Percentiles rank a stretch among this genome's conserved stretches.
Evolutionary conservation across 139 green algal species (phyloP).

Genomic region (Volvox africanus): DNA sequence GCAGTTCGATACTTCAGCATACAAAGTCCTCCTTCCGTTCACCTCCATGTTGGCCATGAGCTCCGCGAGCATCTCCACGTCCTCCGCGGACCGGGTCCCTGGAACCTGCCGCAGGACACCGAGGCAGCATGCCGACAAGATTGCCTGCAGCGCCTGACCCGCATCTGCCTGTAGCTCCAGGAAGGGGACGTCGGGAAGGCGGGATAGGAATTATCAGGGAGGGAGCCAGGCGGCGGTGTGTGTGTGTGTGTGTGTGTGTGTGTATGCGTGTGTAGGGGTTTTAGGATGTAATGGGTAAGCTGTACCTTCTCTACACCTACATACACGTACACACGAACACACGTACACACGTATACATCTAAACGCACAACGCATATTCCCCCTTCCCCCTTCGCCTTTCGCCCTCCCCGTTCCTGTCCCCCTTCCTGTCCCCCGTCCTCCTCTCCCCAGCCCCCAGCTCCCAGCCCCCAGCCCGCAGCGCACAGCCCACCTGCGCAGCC

Average conservation of each 20-base stretch:
- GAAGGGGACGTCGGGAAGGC: too few relatives aligned
- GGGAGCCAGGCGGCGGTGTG: too few relatives aligned
- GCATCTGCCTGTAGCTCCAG: neutral
- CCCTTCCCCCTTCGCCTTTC: neutral
- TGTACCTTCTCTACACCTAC: too few relatives aligned
- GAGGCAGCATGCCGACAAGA: conserved; percentile 51
- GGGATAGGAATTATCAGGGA: neutral
- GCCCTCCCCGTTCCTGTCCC: neutral
- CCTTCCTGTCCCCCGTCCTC: neutral
- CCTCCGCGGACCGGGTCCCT: conserved; percentile 18
- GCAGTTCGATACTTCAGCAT: too few relatives aligned
- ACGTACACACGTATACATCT: too few relatives aligned
- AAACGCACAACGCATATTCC: too few relatives aligned
- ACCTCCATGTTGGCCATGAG: conserved; percentile 56
- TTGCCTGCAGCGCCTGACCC: conserved; percentile 17
- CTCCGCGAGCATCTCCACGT: conserved; percentile 51
- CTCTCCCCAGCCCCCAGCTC: neutral
- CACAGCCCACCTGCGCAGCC: neutral
- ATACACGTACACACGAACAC: too few relatives aligned
- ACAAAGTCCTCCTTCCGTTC: too few relatives aligned
- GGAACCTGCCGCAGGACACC: conserved; percentile 42
- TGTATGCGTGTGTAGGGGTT: too few relatives aligned
- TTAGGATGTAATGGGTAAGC: too few relatives aligned
- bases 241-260: too few relatives aligned
- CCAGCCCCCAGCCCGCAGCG: too few relatives aligned